These are phyloP conservation scores for Trichoderma gamsii DNA, from an alignment of 495 filamentous ascomycete species.

Conservation along the genomic window DNA sequence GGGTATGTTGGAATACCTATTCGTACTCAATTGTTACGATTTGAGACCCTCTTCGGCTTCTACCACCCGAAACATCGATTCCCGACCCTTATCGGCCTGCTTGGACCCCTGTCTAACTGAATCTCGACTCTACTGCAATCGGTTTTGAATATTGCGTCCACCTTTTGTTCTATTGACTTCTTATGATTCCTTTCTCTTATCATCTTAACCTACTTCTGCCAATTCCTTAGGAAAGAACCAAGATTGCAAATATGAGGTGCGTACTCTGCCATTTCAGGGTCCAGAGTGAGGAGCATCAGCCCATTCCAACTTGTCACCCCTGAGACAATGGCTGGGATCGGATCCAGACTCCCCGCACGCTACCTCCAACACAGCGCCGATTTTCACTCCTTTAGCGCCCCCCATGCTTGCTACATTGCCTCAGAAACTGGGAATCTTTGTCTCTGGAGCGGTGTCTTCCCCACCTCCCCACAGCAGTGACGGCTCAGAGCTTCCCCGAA, in stretches of 20 bases:
- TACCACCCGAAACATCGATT: neutral
- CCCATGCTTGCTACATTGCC: neutral
- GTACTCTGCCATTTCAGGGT: neutral
- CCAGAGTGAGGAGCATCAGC: neutral
- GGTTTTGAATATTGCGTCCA: neutral
- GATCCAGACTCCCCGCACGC: neutral
- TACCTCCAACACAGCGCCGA: neutral
- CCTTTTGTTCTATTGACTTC: neutral
- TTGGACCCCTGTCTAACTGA: neutral
- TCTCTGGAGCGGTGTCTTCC: neutral
- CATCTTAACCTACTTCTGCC: neutral
- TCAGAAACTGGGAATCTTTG: neutral
- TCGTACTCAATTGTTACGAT: neutral
- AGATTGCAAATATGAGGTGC: slow-evolving; percentile 7
- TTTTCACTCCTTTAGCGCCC: neutral
- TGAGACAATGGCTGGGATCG: slow-evolving; percentile 1
- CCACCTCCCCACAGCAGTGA: neutral
- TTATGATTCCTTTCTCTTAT: neutral
- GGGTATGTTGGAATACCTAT: too few relatives aligned
- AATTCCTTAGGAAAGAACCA: neutral
- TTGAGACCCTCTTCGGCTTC: neutral
- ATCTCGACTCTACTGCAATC: neutral
- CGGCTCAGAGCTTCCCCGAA: slow-evolving; percentile 8
- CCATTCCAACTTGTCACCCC: neutral
- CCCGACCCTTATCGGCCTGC: neutral